Base-by-base conservation (phyloP, 352 stramenopile genomes). In the Globisporangium perplexum region DNA sequence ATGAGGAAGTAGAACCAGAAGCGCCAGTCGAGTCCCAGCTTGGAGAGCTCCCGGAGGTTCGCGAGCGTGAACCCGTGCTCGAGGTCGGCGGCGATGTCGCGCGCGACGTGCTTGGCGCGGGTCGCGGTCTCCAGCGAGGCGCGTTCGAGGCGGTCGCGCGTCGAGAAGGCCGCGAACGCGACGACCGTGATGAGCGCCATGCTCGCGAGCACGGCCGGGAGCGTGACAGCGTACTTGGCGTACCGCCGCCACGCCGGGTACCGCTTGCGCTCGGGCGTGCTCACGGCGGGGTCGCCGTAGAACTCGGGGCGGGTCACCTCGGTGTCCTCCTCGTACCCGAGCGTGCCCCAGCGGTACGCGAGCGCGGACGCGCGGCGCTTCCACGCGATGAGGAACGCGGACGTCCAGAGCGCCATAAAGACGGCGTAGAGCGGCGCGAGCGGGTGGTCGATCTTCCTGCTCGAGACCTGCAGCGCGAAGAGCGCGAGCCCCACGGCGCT, bases 341-440 rank as follows among this genome's bases (percentile, higher is more conserved):
- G 77, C 0, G 91, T 93, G 15, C 90, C 90, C 90, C 90, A 97
- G 18, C 69, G 72, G 56, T 96, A 95, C 17, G 89, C 85, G 20
- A 97, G 69, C 22, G 74, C 59, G 18, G 83, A 75, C 10, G 87
- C 81, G 17, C 82, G 70, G 0, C 88, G 72, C 36, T 80, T 78
- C 90, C 90, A 97, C 23, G 84, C 80, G n/a, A 95, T 63, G 12
- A 97, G 68, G 55, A 97, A 95, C 6, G 83, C 66, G 7, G 84
- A 91, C 15, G 83, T 86, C 90, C 90, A 97, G 7, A 96, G 38
- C 24, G 90, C 85, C 66, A 97, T 92, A 55, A 96, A 95, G 18
- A 97, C 63, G 5, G 88, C 81, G 59, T 96, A 96, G 8, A 82
- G 33, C 20, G 83, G 69, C 7, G 85, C 83, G 24, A 92, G 53